A percentile compares a stretch with the other conserved stretches of the same genome.
phyloP scores from a whole-genome alignment of 2,329 filamentous ascomycete species.

The Venturia nashicola region DNA sequence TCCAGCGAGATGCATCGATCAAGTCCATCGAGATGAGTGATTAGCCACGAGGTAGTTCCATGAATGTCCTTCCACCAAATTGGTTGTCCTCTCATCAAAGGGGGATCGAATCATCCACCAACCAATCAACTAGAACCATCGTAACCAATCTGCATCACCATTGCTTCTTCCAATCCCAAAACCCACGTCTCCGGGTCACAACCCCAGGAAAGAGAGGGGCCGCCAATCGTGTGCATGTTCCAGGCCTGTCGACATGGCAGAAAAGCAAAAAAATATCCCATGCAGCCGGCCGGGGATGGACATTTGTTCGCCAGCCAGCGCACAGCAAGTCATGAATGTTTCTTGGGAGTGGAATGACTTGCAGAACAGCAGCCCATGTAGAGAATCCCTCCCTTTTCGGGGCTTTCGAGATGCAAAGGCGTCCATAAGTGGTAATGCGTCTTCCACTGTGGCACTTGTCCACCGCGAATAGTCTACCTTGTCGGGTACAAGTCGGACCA shows the following conservation, averaged over 20 bases:
- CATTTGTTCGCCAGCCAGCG: no score
- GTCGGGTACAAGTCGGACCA: no score
- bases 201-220: neutral
- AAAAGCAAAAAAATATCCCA: no score
- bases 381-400: neutral
- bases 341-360: no score
- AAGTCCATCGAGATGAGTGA: no score
- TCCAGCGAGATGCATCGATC: no score
- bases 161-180: neutral
- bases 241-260: neutral
- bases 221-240: neutral
- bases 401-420: neutral
- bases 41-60: neutral
- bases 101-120: neutral
- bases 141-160: no score
- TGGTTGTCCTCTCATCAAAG: neutral
- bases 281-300: no score
- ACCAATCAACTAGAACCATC: no score
- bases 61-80: neutral
- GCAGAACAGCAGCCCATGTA: neutral
- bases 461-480: neutral
- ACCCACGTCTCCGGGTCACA: neutral
- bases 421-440: neutral
- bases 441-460: neutral
- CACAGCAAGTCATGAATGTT: no score